Evolutionary conservation across 495 filamentous ascomycete species (phyloP).

Genomic region (Penicillium daleae): DNA sequence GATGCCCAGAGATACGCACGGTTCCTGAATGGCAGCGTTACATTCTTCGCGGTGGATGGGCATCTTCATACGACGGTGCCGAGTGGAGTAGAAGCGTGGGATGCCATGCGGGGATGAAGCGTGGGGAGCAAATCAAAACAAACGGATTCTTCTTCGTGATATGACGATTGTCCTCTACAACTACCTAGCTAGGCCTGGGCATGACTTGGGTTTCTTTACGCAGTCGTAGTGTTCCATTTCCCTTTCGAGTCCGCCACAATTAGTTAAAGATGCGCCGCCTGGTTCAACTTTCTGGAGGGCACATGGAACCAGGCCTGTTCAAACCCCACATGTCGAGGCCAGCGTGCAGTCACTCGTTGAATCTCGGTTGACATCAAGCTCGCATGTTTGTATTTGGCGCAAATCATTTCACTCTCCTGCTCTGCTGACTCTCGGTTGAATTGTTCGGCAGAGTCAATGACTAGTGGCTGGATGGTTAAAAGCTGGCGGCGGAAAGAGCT

Average conservation of each 20-base stretch:
- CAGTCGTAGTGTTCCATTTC: background rate
- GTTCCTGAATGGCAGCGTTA: constrained; percentile 10
- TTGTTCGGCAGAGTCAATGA: constrained; percentile 26
- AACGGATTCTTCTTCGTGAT: background rate
- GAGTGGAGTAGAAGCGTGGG: constrained; percentile 1
- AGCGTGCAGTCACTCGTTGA: constrained; percentile 25
- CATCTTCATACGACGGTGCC: background rate
- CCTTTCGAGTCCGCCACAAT: background rate
- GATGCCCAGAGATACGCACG: background rate
- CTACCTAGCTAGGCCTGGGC: background rate
- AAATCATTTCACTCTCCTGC: constrained; percentile 18
- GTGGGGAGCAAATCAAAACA: background rate
- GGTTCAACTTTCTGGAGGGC: constrained; percentile 14
- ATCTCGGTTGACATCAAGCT: constrained; percentile 20
- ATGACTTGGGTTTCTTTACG: background rate
- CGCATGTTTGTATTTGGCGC: constrained; percentile 18
- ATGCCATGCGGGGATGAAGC: background rate
- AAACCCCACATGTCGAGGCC: constrained; percentile 28
- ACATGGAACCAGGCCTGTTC: constrained; percentile 31
- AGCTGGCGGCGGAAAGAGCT: too few species aligned
- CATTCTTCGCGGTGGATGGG: constrained; percentile 2
- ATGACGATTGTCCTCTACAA: background rate
- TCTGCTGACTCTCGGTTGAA: constrained; percentile 19
- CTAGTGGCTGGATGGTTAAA: constrained; percentile 3
- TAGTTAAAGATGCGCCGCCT: constrained; percentile 11